Evolutionary conservation across 805 yeast species (phyloP).

Genomic region (Hanseniaspora mollemarum): DNA sequence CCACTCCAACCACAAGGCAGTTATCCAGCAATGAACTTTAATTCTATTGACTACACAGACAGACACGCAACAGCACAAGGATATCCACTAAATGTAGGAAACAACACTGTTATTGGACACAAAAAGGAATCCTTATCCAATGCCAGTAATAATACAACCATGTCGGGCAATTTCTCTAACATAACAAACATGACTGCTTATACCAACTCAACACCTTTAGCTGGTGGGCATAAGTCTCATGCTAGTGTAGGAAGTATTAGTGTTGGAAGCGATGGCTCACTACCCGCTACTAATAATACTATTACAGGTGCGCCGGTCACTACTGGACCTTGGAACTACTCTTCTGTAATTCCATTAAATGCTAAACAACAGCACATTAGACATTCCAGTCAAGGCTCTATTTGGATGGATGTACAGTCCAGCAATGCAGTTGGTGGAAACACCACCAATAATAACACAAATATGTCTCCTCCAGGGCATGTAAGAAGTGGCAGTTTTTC

Average conservation of each 20-base stretch:
- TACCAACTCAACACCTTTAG: neutral
- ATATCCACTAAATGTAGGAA: constrained; percentile 11
- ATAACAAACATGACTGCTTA: neutral
- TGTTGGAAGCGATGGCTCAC: constrained; percentile 13
- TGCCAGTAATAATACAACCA: constrained; percentile 9
- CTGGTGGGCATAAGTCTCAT: constrained; percentile 7
- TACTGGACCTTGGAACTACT: neutral
- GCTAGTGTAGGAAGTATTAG: constrained; percentile 11
- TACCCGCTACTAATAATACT: neutral
- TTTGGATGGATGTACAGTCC: constrained; percentile 3
- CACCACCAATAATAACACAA: neutral
- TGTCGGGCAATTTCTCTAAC: neutral
- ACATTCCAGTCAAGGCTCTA: constrained; percentile 15
- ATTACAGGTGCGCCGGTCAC: neutral
- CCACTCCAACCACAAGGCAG: constrained; percentile 1
- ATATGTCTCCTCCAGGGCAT: neutral
- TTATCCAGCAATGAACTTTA: constrained; percentile 9
- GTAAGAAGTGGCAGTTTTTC: neutral
- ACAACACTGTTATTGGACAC: constrained; percentile 11
- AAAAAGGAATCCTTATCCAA: constrained; percentile 8
- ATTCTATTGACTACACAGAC: constrained; percentile 11
- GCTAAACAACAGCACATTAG: constrained; percentile 1
- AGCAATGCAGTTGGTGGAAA: neutral
- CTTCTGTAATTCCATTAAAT: neutral
- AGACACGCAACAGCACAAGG: neutral